phyloP scores from a whole-genome alignment of 2,329 filamentous ascomycete species.

The Phaeosphaeriaceae sp. region DNA sequence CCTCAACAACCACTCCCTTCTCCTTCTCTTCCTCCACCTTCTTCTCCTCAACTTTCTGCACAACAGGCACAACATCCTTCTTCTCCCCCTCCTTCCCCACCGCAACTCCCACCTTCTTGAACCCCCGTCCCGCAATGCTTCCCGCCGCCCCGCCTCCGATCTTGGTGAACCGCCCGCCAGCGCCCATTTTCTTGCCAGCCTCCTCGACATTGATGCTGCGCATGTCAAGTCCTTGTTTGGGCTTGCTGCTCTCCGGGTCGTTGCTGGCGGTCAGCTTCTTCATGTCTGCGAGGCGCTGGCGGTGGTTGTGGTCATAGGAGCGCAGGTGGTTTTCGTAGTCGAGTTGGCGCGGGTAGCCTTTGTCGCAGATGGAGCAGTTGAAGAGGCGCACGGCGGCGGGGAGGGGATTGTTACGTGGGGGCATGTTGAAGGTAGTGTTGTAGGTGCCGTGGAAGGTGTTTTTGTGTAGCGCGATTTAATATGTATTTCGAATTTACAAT shows the following conservation, averaged over 20 bases:
- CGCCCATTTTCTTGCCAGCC: constrained; percentile 20
- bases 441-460: neutral
- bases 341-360: constrained; percentile 93
- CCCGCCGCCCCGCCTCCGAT: constrained; percentile 22
- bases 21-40: constrained; percentile 34
- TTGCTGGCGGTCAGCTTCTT: constrained; percentile 62
- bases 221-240: constrained; percentile 30
- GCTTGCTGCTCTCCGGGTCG: constrained; percentile 28
- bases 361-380: constrained; percentile 75
- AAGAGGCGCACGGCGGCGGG: constrained; percentile 48
- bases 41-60: constrained; percentile 44
- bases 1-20: constrained; percentile 8
- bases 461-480: no score
- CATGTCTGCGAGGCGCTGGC: constrained; percentile 78
- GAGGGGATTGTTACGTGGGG: constrained; percentile 52
- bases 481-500: no score
- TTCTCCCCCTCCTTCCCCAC: constrained; percentile 19
- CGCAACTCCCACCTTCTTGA: constrained; percentile 74
- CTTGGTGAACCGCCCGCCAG: constrained; percentile 35
- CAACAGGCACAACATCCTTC: constrained; percentile 1
- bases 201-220: constrained; percentile 31
- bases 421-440: constrained; percentile 15
- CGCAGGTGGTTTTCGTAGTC: constrained; percentile 95
- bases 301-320: constrained; percentile 92
- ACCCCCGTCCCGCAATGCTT: constrained; percentile 40